A percentile compares a stretch with the other conserved stretches of the same genome.
Conservation (phyloP, 1,139 yeast genomes). For the Eremothecium gossypii region DNA sequence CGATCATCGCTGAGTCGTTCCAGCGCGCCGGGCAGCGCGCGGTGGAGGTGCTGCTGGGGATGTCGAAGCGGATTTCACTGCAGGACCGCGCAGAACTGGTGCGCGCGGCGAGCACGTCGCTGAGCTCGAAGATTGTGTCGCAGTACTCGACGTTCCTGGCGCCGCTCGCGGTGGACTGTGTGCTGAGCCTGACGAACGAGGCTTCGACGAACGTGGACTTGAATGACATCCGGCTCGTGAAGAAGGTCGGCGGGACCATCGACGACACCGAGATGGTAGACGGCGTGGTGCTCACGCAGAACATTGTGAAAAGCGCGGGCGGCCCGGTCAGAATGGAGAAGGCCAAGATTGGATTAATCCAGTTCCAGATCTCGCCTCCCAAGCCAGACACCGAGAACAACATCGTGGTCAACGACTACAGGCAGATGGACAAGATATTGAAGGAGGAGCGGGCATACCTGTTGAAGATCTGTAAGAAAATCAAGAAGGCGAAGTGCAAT, state of each 20-base stretch:
- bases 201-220: constrained; percentile 68
- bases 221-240: constrained; percentile 77
- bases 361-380: constrained; percentile 96
- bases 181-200: constrained; percentile 60
- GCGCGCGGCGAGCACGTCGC: constrained; percentile 89
- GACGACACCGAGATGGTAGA: constrained; percentile 91
- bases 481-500: constrained; percentile 94
- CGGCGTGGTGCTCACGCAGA: constrained; percentile 90
- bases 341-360: constrained; percentile 85
- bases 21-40: constrained; percentile 87
- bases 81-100: constrained; percentile 72
- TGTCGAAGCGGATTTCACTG: constrained; percentile 71
- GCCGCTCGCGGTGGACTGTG: constrained; percentile 93
- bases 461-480: constrained; percentile 88
- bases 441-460: constrained; percentile 96
- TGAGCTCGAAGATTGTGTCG: constrained; percentile 89
- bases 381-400: constrained; percentile 98
- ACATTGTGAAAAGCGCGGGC: constrained; percentile 80
- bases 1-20: constrained; percentile 88
- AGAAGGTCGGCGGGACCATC: constrained; percentile 94
- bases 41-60: constrained; percentile 73
- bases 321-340: constrained; percentile 96
- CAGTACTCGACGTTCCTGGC: constrained; percentile 80
- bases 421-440: constrained; percentile 97
- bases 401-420: constrained; percentile 91